A percentile compares a stretch with the other conserved stretches of the same genome.
phyloP scores from a whole-genome alignment of 2,329 filamentous ascomycete genomes.

The Phialocephala subalpina region DNA sequence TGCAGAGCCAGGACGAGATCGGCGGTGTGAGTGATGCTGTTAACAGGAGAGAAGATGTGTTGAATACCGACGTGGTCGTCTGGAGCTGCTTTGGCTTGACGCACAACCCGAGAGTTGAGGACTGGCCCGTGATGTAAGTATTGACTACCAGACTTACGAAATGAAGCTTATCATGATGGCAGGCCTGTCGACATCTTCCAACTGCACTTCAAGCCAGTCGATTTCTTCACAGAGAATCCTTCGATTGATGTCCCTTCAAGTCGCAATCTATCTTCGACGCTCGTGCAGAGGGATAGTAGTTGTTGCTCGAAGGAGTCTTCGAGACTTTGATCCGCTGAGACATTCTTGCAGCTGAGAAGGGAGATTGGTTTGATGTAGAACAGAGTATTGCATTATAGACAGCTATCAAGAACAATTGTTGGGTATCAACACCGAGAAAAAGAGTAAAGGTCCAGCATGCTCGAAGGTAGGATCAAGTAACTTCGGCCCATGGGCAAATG shows the following conservation, averaged over 20 bases:
- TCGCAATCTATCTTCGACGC: slow-evolving; percentile 49
- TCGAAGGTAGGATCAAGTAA: not conserved
- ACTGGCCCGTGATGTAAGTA: slow-evolving; percentile 82
- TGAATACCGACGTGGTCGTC: slow-evolving; percentile 86
- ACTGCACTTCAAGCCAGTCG: slow-evolving; percentile 68
- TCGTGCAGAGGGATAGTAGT: slow-evolving; percentile 16
- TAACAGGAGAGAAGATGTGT: slow-evolving; percentile 84
- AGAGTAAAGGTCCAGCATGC: not conserved
- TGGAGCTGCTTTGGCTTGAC: slow-evolving; percentile 94
- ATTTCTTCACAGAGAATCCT: slow-evolving; percentile 65
- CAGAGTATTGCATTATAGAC: not conserved
- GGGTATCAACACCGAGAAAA: not conserved
- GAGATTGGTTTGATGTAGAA: not conserved
- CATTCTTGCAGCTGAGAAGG: not conserved
- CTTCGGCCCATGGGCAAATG: not conserved
- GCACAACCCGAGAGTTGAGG: slow-evolving; percentile 88
- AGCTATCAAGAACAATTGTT: too few species aligned
- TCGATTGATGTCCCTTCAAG: slow-evolving; percentile 71
- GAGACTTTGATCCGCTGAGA: not conserved
- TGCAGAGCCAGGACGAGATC: slow-evolving; percentile 41
- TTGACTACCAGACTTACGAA: not conserved
- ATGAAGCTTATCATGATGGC: not conserved
- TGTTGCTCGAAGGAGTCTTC: slow-evolving; percentile 22
- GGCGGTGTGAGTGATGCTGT: slow-evolving; percentile 68
- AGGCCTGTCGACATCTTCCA: slow-evolving; percentile 81